These are phyloP conservation scores for Thozetella sp. DNA, from an alignment of 495 filamentous ascomycete genomes.

Conservation along the genomic window DNA sequence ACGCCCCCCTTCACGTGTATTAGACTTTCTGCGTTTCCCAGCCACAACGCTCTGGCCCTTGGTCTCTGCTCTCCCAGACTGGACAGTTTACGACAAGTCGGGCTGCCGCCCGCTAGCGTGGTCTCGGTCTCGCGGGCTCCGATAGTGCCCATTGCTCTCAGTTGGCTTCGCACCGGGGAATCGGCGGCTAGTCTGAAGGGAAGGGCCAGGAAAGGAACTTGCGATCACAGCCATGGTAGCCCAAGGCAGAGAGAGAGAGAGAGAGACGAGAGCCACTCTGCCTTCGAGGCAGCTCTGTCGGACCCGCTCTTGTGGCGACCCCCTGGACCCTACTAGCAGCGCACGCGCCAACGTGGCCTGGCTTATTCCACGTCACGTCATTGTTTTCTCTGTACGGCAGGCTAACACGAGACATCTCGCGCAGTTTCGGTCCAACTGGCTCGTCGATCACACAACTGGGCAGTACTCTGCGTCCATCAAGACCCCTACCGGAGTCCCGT, in stretches of 20 bases:
- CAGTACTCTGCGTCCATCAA: conserved; percentile 67
- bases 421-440: conserved; percentile 89
- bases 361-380: neutral
- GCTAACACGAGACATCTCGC: conserved; percentile 5
- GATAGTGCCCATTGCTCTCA: no score
- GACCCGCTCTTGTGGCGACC: no score
- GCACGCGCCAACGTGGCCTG: neutral
- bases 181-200: no score
- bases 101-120: no score
- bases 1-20: neutral
- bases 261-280: no score
- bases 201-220: no score
- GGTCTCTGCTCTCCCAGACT: no score
- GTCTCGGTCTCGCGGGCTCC: no score
- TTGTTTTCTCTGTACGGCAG: conserved; percentile 3
- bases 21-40: neutral
- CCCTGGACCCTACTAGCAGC: no score
- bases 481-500: conserved; percentile 81
- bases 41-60: neutral
- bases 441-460: conserved; percentile 77
- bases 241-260: neutral
- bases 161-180: no score
- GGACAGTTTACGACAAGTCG: no score
- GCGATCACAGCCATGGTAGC: neutral
- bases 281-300: no score